Base-by-base conservation (phyloP, 2,329 filamentous ascomycete species). In the Apiospora aurea region DNA sequence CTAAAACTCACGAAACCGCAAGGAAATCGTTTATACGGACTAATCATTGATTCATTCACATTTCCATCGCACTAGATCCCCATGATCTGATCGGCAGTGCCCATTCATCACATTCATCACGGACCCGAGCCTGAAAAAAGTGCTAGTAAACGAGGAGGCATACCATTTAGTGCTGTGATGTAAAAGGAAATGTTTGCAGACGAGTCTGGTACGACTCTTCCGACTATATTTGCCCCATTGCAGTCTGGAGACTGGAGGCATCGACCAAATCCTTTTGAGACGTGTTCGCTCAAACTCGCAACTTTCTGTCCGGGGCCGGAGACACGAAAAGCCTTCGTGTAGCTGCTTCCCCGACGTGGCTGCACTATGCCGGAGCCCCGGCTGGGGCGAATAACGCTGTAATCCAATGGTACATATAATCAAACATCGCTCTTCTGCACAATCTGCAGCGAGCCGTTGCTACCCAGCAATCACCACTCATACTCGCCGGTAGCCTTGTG, bases 401-500 rank as follows among this genome's bases (percentile, higher is more conserved):
- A 61, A 61, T 61, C 53, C 53, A 61, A 61, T 61, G 53, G 38
- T 61, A 61, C 53, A 61, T 38, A 61, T 61, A 61, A 38, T 61
- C 26, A 64, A 64, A 64, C 57, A 41, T 24, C 16, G 57, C 53
- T 61, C 53, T 61, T 29, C 29, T 64, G 57, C 57, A 57, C 34
- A 64, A 41, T 64, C 34, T 64, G 34, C 57, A 64, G 57, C n/a
- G 34, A n/a, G 41, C 41, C 57, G 34, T 41, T 7, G 41, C 41
- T 41, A 47, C 66, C 41, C 41, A 47, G 41, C 66, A 34, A 29
- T 47, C 24, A 99, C 96, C 96, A 99, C 83, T 99, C 96, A 77
- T 98, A 98, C 84, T 98, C 96, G 78, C 96, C 96, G 66, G 93
- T 95, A 34, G 95, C 96, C 84, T 98, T 98, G 87, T 97, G 95